A percentile compares a stretch with the other conserved stretches of the same genome.
phyloP scores from a whole-genome alignment of 768 basidiomycete genomes.

The Termitomyces sp. region DNA sequence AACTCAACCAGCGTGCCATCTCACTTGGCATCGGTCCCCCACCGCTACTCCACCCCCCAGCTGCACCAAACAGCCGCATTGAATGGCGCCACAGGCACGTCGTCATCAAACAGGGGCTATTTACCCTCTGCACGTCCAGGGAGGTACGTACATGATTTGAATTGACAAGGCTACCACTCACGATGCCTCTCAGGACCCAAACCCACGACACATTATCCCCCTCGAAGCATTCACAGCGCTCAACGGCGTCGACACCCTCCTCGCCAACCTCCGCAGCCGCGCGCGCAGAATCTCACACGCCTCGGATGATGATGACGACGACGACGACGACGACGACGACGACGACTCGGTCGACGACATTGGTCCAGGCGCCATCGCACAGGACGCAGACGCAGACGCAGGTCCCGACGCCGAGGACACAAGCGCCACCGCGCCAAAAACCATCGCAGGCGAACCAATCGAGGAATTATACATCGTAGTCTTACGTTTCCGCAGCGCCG shows the following conservation, averaged over 20 bases:
- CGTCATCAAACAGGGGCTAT: conserved; percentile 49
- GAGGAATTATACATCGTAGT: neutral
- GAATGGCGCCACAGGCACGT: conserved; percentile 66
- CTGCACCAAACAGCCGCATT: neutral
- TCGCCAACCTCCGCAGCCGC: neutral
- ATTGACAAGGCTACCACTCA: no score
- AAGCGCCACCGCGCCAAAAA: no score
- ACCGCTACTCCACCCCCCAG: neutral
- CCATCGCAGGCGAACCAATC: neutral
- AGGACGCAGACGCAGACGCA: no score
- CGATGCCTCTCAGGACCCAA: conserved; percentile 29
- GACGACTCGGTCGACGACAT: no score
- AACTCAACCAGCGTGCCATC: neutral
- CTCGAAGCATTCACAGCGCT: conserved; percentile 36
- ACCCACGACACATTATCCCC: conserved; percentile 32
- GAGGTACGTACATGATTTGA: no score
- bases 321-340: no score
- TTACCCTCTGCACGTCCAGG: conserved; percentile 50
- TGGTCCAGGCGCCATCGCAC: no score
- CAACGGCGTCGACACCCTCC: conserved; percentile 38
- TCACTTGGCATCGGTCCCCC: conserved; percentile 10
- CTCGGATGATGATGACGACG: no score
- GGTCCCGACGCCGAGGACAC: no score
- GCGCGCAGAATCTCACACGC: neutral
- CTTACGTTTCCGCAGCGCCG: neutral